Percentiles rank a stretch among this genome's conserved stretches.
These are phyloP conservation scores for Solanum hybrid DNA, from an alignment of 305 asterid genomes.

Conservation along the genomic window DNA sequence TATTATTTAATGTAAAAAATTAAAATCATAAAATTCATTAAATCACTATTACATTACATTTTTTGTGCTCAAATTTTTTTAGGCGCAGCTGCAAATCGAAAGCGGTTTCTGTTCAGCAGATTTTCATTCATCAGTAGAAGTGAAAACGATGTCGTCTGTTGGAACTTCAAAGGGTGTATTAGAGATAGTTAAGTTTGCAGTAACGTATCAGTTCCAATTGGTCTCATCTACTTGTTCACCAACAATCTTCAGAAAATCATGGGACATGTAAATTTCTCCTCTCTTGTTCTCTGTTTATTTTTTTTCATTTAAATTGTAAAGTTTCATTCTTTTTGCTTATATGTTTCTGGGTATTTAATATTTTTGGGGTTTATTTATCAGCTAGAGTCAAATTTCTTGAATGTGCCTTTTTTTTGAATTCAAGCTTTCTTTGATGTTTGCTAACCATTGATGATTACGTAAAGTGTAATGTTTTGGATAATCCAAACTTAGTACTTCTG, in stretches of 20 bases:
- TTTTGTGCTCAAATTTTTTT: too few species aligned
- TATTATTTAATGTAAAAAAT: too few species aligned
- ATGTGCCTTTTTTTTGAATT: neutral
- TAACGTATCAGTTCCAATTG: conserved; percentile 71
- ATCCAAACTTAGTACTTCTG: too few species aligned
- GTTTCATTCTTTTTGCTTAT: neutral
- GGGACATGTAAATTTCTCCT: conserved; percentile 51
- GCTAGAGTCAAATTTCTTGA: neutral
- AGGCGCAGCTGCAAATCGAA: neutral
- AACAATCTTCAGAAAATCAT: conserved; percentile 67
- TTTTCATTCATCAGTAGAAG: neutral
- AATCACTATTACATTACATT: too few species aligned
- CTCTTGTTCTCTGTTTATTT: neutral
- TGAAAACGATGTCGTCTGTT: conserved; percentile 45
- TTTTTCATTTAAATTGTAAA: neutral
- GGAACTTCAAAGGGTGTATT: conserved; percentile 76
- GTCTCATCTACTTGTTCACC: conserved; percentile 83
- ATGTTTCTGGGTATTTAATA: neutral
- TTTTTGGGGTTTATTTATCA: neutral
- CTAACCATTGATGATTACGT: too few species aligned
- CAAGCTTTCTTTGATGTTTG: neutral
- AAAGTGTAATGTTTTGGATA: too few species aligned
- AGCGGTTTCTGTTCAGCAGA: neutral
- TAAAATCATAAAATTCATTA: too few species aligned
- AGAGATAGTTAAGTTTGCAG: conserved; percentile 47